A percentile compares a stretch with the other conserved stretches of the same genome.
These are phyloP conservation scores for Kondoa malvinella DNA, from an alignment of 768 basidiomycete genomes.

Conservation along the genomic window DNA sequence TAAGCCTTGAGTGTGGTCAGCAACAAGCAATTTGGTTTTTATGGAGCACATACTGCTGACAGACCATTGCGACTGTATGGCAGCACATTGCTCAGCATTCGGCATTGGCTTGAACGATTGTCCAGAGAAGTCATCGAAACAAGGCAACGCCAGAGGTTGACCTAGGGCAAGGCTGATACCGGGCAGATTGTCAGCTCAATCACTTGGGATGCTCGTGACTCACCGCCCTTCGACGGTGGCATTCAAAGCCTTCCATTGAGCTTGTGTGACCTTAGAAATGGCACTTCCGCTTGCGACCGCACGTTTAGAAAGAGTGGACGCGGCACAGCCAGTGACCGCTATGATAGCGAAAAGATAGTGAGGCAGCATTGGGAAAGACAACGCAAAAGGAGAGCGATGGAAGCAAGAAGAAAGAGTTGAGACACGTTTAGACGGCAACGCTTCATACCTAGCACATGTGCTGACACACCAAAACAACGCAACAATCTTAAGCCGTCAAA, in stretches of 20 bases:
- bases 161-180: not conserved
- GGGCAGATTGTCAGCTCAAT: not conserved
- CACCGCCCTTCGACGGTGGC: not conserved
- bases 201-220: not conserved
- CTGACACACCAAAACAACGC: too few relatives aligned
- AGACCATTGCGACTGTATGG: not conserved
- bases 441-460: too few relatives aligned
- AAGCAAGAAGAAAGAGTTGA: too few relatives aligned
- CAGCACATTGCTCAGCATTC: not conserved
- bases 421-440: too few relatives aligned
- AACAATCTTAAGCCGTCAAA: too few relatives aligned
- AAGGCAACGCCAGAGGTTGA: not conserved
- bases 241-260: not conserved
- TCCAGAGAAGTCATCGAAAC: not conserved
- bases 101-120: not conserved
- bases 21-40: not conserved
- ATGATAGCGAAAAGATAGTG: too few relatives aligned
- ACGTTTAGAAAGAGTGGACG: too few relatives aligned
- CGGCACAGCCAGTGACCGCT: too few relatives aligned
- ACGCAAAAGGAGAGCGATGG: too few relatives aligned
- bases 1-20: not conserved
- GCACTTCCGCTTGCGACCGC: too few relatives aligned
- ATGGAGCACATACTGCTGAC: not conserved
- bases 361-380: too few relatives aligned
- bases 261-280: not conserved